These are phyloP conservation scores for Carex pumila DNA, from an alignment of 176 grass and related monocot species.

Conservation along the genomic window DNA sequence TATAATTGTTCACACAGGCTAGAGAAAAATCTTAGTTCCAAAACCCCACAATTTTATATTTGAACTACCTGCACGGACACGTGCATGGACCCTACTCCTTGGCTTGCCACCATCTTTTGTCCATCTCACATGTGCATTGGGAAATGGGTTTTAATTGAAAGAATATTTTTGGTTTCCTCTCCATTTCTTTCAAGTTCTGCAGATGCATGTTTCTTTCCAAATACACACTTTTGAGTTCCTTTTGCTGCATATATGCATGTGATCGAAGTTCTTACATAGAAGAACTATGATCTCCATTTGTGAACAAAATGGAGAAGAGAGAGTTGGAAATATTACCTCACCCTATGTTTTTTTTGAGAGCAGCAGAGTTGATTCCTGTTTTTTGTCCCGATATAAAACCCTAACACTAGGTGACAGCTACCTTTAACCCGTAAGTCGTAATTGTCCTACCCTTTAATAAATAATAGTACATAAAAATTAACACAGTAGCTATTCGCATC, in stretches of 20 bases:
- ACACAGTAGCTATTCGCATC: not conserved
- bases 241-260: not conserved
- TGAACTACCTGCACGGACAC: not conserved
- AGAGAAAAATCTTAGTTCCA: conserved; percentile 10
- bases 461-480: not conserved
- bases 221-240: not conserved
- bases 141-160: not conserved
- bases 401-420: not conserved
- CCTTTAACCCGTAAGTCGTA: not conserved
- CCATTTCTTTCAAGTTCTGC: not conserved
- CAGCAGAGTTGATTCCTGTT: not conserved
- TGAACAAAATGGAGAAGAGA: not conserved
- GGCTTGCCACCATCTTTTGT: conserved; percentile 18
- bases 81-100: conserved; percentile 21
- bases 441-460: not conserved
- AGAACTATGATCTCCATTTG: not conserved
- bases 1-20: not conserved
- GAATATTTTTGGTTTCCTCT: not conserved
- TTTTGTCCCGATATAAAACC: not conserved
- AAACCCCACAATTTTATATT: conserved; percentile 7
- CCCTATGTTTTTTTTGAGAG: not conserved
- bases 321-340: not conserved
- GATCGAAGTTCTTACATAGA: not conserved
- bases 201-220: not conserved
- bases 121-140: not conserved